Evolutionary conservation across 257 asterid genomes (phyloP).

Genomic region (Orobanche coerulescens): DNA sequence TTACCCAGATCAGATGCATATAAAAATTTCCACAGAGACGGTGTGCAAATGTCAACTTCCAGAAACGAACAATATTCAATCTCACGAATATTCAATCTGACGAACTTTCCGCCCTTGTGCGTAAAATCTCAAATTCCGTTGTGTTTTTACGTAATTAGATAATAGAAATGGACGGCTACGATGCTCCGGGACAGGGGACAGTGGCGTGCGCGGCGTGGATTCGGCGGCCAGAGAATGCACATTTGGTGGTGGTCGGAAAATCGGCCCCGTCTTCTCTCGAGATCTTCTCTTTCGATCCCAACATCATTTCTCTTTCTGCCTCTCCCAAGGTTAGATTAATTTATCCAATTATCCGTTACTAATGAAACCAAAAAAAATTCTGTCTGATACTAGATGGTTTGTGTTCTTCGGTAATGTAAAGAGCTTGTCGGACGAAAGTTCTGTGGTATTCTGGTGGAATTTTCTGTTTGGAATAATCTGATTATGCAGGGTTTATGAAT

Average conservation of each 20-base stretch:
- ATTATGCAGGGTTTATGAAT: neutral
- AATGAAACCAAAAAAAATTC: too few species aligned
- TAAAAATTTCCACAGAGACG: neutral
- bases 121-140: neutral
- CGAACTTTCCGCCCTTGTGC: neutral
- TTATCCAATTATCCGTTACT: neutral
- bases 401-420: neutral
- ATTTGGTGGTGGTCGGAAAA: conserved; percentile 73
- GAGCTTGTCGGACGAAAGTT: neutral
- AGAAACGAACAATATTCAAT: neutral
- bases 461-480: neutral
- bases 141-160: neutral
- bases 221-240: conserved; percentile 87
- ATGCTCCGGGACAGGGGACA: conserved; percentile 46
- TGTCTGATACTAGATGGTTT: too few species aligned
- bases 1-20: neutral
- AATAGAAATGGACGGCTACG: conserved; percentile 50
- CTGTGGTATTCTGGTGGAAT: neutral
- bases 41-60: neutral
- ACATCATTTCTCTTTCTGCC: conserved; percentile 48
- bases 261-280: conserved; percentile 59
- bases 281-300: conserved; percentile 68
- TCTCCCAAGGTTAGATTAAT: conserved; percentile 63
- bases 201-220: conserved; percentile 85
- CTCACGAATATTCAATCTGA: neutral